A percentile compares a stretch with the other conserved stretches of the same genome.
These are phyloP conservation scores for Aegilops bicornis DNA, from an alignment of 176 grass and related monocot species.

Conservation along the genomic window DNA sequence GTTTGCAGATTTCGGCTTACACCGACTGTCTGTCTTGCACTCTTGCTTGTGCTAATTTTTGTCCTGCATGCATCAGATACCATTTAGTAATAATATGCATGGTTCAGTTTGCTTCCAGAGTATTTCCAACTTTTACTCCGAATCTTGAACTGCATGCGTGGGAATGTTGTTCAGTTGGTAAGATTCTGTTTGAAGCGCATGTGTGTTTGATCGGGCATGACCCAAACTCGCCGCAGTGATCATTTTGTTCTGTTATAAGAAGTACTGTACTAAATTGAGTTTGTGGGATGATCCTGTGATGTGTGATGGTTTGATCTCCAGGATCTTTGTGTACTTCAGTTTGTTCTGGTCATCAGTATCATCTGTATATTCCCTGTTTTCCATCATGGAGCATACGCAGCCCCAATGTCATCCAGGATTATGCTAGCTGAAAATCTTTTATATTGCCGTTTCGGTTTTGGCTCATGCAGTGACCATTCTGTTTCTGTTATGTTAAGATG, in stretches of 20 bases:
- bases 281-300: background rate
- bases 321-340: background rate
- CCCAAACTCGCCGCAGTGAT: background rate
- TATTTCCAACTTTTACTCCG: background rate
- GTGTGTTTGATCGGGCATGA: background rate
- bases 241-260: background rate
- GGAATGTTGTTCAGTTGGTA: background rate
- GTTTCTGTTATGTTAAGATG: no score
- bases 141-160: background rate
- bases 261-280: background rate
- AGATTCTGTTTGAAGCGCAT: background rate
- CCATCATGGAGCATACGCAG: no score
- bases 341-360: background rate
- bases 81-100: no score
- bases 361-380: no score
- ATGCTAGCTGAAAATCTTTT: no score
- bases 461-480: no score
- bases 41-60: background rate
- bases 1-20: no score
- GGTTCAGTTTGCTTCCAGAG: background rate
- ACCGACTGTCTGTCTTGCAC: no score
- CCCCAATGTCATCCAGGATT: no score
- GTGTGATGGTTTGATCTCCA: background rate
- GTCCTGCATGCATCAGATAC: background rate
- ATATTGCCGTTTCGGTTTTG: no score